These are phyloP conservation scores for Wallacemonas collosoma DNA, from an alignment of 208 protist species.

Conservation along the genomic window DNA sequence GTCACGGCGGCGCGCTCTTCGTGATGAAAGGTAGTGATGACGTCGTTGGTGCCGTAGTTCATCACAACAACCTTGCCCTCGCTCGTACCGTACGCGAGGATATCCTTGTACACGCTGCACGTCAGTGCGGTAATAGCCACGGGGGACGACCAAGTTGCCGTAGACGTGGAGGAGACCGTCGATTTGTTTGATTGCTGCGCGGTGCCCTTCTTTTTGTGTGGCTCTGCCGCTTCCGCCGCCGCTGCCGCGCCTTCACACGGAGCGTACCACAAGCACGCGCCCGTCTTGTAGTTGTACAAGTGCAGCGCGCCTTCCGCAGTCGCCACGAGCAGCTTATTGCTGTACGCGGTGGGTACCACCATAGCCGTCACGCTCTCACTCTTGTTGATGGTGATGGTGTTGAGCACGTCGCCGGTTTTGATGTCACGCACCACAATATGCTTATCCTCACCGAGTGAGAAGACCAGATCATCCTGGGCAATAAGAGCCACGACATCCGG, in stretches of 20 bases:
- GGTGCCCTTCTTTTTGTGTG: slow-evolving; percentile 2
- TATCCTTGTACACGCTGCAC: slow-evolving; percentile 80
- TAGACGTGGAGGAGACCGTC: background rate
- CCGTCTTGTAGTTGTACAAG: slow-evolving; percentile 88
- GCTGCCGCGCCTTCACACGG: slow-evolving; percentile 14
- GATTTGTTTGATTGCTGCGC: background rate
- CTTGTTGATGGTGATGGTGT: slow-evolving; percentile 59
- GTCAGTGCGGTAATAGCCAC: slow-evolving; percentile 57
- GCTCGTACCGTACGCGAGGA: slow-evolving; percentile 83
- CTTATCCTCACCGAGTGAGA: slow-evolving; percentile 72
- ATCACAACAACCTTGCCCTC: slow-evolving; percentile 66
- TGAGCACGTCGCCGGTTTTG: slow-evolving; percentile 62
- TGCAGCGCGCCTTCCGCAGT: slow-evolving; percentile 79
- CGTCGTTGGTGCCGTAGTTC: slow-evolving; percentile 66
- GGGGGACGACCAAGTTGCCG: background rate
- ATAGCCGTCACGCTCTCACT: slow-evolving; percentile 63
- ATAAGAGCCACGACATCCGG: slow-evolving; percentile 54
- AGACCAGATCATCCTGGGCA: slow-evolving; percentile 81
- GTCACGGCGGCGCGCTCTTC: slow-evolving; percentile 65
- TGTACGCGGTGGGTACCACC: slow-evolving; percentile 66
- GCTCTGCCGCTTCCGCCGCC: background rate
- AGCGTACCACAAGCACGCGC: slow-evolving; percentile 68
- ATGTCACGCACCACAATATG: slow-evolving; percentile 74
- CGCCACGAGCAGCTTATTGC: slow-evolving; percentile 85
- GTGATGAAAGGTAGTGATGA: slow-evolving; percentile 76